Conservation (phyloP, 192 early-diverging fungal genomes). For the Entomortierella chlamydospora region DNA sequence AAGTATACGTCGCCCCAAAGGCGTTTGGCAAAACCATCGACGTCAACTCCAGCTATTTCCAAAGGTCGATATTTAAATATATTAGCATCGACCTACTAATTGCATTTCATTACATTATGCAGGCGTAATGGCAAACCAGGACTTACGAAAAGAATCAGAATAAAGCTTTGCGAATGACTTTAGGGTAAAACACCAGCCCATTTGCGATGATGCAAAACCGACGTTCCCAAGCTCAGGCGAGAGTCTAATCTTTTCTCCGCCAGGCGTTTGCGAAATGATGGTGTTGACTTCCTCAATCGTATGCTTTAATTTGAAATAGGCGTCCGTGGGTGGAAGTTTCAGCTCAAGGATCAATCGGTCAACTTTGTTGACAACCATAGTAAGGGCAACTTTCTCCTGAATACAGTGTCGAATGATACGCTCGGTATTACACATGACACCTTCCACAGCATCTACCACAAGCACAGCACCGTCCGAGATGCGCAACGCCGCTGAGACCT, state of each 20-base stretch:
- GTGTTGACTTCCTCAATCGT: slow-evolving; percentile 97
- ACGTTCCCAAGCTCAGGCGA: slow-evolving; percentile 97
- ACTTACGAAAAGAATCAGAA: slow-evolving; percentile 77
- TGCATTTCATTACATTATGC: not conserved
- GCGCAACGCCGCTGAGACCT: slow-evolving; percentile 86
- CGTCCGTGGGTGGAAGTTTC: slow-evolving; percentile 95
- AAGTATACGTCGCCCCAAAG: slow-evolving; percentile 98
- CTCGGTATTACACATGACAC: slow-evolving; percentile 96
- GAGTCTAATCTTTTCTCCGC: slow-evolving; percentile 74
- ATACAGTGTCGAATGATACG: slow-evolving; percentile 86
- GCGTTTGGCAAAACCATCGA: slow-evolving; percentile 86
- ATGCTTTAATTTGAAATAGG: slow-evolving; percentile 96
- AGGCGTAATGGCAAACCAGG: not conserved
- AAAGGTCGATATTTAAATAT: slow-evolving; percentile 3
- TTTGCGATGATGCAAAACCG: slow-evolving; percentile 89
- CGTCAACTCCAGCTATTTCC: slow-evolving; percentile 67
- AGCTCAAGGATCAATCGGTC: slow-evolving; percentile 98
- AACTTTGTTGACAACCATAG: slow-evolving; percentile 96
- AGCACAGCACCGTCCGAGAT: slow-evolving; percentile 92
- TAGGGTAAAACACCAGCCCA: slow-evolving; percentile 95
- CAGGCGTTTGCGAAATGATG: slow-evolving; percentile 70
- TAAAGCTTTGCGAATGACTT: slow-evolving; percentile 94
- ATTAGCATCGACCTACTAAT: not conserved
- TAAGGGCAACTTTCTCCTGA: slow-evolving; percentile 80
- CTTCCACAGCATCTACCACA: slow-evolving; percentile 96